Conservation (phyloP, 1,139 yeast genomes). For the Suhomyces coccinellae region DNA sequence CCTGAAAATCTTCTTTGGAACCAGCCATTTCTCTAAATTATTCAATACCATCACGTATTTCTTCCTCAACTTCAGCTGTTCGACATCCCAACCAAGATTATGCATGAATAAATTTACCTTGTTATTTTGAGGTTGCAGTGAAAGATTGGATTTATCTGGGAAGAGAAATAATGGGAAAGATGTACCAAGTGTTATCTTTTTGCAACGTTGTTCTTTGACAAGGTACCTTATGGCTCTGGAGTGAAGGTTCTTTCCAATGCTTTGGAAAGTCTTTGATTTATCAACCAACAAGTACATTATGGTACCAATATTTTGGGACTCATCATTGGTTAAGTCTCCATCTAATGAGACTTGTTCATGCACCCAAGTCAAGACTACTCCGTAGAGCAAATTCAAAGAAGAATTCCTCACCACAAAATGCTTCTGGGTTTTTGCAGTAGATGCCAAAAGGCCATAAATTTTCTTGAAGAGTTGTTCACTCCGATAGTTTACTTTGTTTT, state of each 20-base stretch:
- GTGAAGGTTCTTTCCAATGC: conserved; percentile 59
- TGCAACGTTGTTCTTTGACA: conserved; percentile 45
- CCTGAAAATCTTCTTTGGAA: conserved; percentile 54
- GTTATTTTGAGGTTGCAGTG: conserved; percentile 14
- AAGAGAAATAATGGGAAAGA: conserved; percentile 53
- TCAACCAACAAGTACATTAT: conserved; percentile 55
- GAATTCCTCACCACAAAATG: conserved; percentile 65
- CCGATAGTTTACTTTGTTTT: conserved; percentile 24
- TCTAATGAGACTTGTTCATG: conserved; percentile 27
- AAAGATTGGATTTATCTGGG: conserved; percentile 32
- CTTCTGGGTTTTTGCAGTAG: conserved; percentile 32
- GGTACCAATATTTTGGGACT: conserved; percentile 38
- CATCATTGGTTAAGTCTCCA: conserved; percentile 17
- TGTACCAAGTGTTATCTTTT: conserved; percentile 47
- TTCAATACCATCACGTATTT: conserved; percentile 42
- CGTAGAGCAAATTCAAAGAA: conserved; percentile 56
- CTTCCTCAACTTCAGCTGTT: conserved; percentile 16
- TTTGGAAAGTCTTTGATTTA: conserved; percentile 55
- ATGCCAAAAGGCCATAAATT: conserved; percentile 32
- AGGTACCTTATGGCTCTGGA: conserved; percentile 56
- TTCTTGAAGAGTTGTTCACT: conserved; percentile 33
- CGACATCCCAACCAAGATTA: conserved; percentile 42
- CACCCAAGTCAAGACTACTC: conserved; percentile 60
- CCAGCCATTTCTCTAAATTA: conserved; percentile 48
- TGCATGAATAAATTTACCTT: conserved; percentile 35